Evolutionary conservation across 805 yeast species (phyloP), one percentile per base, ranked within the genome.

Genomic region (Metschnikowia noctiluminum): DNA sequence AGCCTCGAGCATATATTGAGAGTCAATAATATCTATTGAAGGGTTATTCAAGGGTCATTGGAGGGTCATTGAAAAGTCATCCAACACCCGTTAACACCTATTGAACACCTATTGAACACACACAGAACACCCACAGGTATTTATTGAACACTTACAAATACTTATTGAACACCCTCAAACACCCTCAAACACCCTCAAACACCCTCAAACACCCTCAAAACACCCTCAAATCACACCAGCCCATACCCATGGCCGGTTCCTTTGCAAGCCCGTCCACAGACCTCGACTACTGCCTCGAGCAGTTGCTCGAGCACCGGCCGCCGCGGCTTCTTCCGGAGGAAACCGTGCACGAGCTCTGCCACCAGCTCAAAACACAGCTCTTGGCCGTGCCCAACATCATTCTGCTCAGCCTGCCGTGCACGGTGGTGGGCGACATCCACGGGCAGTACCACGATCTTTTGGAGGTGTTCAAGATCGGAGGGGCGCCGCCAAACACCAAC

Each of bases 341-440:
- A 36, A 69, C 73, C 15, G 62, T 73, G 6, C 74, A 70, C 51
- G 71, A 63, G 41, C 54, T 73, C 45, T 63, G 68, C 28, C 59
- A 53, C 43, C 87, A 86, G 56, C 73, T 91, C 56, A 94, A 91
- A 66, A 94, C 90, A 48, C 80, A 87, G 51, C 74, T 94, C 43
- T 75, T 91, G 15, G 70, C 76, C 36, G 96, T 89, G 56, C 85
- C 96, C 51, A 94, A 94, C 62, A 95, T 94, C 35, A 89, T 92
- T 43, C 86, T 89, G 39, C 74, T 94, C 7, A 73, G 74, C 34
- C 80, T 95, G 2, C 99, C 99, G 1, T 89, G 94, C 10, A 89
- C 98, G 0, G 89, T 94, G 7, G 97, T 94, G 5, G 99, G 99
- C 1, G 99, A 94, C 63, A 92, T 94, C 40, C 99, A 94, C 61